These are phyloP conservation scores for Corchorus olitorius DNA, from an alignment of 345 rosid species.

Conservation along the genomic window DNA sequence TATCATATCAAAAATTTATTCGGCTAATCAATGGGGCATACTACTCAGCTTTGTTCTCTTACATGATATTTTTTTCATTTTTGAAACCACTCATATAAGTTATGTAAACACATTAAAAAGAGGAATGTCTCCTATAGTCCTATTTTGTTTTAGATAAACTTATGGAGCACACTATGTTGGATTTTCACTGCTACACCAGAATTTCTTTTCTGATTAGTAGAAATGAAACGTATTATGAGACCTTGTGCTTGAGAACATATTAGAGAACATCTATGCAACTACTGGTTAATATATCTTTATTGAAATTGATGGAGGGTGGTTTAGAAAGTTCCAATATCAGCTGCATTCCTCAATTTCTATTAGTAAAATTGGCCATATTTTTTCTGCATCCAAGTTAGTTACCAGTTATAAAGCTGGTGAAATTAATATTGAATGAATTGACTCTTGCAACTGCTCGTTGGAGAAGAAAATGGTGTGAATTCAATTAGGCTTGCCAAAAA, in stretches of 20 bases:
- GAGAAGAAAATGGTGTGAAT: neutral
- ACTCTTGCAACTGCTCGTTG: neutral
- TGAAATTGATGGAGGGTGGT: neutral
- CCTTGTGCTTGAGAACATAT: constrained; percentile 9
- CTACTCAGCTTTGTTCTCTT: too few relatives aligned
- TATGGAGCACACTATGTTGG: neutral
- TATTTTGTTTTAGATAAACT: too few relatives aligned
- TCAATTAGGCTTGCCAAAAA: neutral
- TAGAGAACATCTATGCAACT: neutral
- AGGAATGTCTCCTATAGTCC: too few relatives aligned
- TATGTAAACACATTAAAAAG: too few relatives aligned
- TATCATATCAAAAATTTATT: neutral
- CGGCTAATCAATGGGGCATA: neutral
- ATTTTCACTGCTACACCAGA: neutral
- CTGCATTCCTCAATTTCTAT: neutral
- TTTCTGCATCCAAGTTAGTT: constrained; percentile 4
- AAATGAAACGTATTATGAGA: neutral
- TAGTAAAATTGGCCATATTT: neutral
- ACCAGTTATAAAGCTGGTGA: neutral
- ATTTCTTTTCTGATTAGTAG: neutral
- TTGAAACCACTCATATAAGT: too few relatives aligned
- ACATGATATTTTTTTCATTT: too few relatives aligned
- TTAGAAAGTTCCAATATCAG: neutral
- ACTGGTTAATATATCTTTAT: neutral
- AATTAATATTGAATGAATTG: neutral